These are phyloP conservation scores for Wickerhamomyces tratensis DNA, from an alignment of 805 yeast genomes.

Conservation along the genomic window DNA sequence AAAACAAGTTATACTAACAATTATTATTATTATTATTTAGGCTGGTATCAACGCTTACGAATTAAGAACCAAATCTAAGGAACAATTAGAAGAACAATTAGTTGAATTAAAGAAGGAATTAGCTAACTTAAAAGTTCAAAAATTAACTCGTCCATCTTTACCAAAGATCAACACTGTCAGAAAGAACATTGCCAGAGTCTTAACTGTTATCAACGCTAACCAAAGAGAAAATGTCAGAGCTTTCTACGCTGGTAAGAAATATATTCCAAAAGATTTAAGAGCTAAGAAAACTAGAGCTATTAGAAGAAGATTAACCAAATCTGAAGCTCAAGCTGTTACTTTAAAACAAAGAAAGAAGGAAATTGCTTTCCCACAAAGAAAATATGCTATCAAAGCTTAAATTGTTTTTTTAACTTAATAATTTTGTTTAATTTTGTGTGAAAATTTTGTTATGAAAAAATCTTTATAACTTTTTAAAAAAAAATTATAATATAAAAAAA, in stretches of 20 bases:
- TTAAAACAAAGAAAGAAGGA: slow-evolving; percentile 86
- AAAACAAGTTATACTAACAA: slow-evolving; percentile 9
- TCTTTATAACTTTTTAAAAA: slow-evolving; percentile 1
- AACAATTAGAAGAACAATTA: slow-evolving; percentile 89
- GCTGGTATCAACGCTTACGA: slow-evolving; percentile 93
- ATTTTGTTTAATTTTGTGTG: background rate
- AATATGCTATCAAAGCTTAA: slow-evolving; percentile 98
- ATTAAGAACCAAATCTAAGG: slow-evolving; percentile 95
- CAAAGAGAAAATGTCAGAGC: slow-evolving; percentile 94
- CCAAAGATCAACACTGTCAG: slow-evolving; percentile 96
- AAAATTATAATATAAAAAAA: background rate
- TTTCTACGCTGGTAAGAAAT: slow-evolving; percentile 91
- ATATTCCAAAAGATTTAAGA: slow-evolving; percentile 97
- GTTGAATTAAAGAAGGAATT: slow-evolving; percentile 95
- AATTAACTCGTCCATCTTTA: slow-evolving; percentile 82
- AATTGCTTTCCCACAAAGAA: slow-evolving; percentile 97
- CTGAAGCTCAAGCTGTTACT: slow-evolving; percentile 76
- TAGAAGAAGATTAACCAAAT: slow-evolving; percentile 90
- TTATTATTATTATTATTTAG: slow-evolving; percentile 22
- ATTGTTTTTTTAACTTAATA: slow-evolving; percentile 3
- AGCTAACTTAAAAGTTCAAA: slow-evolving; percentile 93
- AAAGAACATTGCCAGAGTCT: slow-evolving; percentile 97
- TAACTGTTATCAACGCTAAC: slow-evolving; percentile 93
- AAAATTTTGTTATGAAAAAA: slow-evolving; percentile 12
- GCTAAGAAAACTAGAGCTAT: slow-evolving; percentile 99